Evolutionary conservation across 148 eudicot species (phyloP).

Genomic region (Linanthus parryae): DNA sequence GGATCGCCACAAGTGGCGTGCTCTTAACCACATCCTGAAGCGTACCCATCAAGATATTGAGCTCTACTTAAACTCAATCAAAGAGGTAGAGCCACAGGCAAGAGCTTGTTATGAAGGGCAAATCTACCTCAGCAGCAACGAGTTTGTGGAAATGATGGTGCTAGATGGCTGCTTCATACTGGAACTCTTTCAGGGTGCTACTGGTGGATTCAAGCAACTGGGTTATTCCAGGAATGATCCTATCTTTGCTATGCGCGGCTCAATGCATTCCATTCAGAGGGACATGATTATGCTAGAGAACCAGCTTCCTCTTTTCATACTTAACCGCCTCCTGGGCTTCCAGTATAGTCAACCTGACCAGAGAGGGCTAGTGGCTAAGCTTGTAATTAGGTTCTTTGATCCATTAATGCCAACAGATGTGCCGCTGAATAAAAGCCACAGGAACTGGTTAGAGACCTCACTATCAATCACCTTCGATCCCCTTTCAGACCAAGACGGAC

Average conservation of each 20-base stretch:
- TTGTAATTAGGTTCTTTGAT: constrained; percentile 72
- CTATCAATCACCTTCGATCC: constrained; percentile 53
- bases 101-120: constrained; percentile 67
- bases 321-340: constrained; percentile 47
- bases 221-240: constrained; percentile 85
- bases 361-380: constrained; percentile 48
- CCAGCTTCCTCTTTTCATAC: constrained; percentile 74
- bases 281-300: constrained; percentile 98
- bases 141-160: constrained; percentile 82
- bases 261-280: constrained; percentile 73
- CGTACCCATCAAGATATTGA: constrained; percentile 41
- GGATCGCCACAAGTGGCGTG: constrained; percentile 90
- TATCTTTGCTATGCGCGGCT: constrained; percentile 74
- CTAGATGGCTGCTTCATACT: constrained; percentile 78
- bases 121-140: constrained; percentile 36
- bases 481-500: constrained; percentile 50
- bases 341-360: constrained; percentile 41
- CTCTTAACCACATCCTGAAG: constrained; percentile 47
- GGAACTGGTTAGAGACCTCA: constrained; percentile 38
- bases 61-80: constrained; percentile 47
- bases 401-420: constrained; percentile 84
- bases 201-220: constrained; percentile 51
- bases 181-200: constrained; percentile 73
- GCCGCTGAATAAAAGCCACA: constrained; percentile 53
- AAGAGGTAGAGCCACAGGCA: constrained; percentile 51